A percentile compares a stretch with the other conserved stretches of the same genome.
Evolutionary conservation across 2,329 filamentous ascomycete species (phyloP).

Genomic region (Alternaria metachromatica): DNA sequence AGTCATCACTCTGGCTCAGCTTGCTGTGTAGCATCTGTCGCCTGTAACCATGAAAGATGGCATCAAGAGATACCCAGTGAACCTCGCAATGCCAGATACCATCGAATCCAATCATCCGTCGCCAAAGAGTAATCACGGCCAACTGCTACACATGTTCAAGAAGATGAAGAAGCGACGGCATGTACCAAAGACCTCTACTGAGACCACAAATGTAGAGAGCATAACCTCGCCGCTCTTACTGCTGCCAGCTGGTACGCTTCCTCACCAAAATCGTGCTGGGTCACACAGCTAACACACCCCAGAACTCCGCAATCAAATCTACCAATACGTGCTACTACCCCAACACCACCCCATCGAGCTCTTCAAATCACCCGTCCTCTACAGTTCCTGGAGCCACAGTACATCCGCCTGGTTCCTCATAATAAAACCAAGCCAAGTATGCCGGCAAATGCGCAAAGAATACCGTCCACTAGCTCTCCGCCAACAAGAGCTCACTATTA

Average conservation of each 20-base stretch:
- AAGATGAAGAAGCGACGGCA: not conserved
- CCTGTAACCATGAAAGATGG: not conserved
- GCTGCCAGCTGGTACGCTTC: not conserved
- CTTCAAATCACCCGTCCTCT: not conserved
- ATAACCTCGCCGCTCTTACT: not conserved
- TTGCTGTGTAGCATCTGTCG: accelerated
- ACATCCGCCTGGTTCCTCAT: not conserved
- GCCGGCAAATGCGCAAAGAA: not conserved
- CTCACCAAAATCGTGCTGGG: too few species aligned
- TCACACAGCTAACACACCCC: too few species aligned
- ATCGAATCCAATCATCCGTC: not conserved
- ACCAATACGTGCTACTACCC: not conserved
- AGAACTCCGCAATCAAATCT: not conserved
- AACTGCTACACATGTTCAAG: not conserved
- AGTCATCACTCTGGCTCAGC: not conserved
- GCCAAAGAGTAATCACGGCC: not conserved
- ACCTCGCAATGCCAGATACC: not conserved
- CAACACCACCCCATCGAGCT: not conserved
- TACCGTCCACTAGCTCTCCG: not conserved
- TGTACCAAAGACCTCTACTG: too few species aligned
- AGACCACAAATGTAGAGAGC: too few species aligned
- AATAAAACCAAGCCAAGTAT: not conserved
- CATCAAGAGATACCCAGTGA: not conserved
- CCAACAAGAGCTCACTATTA: not conserved
- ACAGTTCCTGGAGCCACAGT: not conserved